Percentiles rank a stretch among this genome's conserved stretches.
phyloP scores from a whole-genome alignment of 2,329 filamentous ascomycete species.

The Cladosporium phlei region DNA sequence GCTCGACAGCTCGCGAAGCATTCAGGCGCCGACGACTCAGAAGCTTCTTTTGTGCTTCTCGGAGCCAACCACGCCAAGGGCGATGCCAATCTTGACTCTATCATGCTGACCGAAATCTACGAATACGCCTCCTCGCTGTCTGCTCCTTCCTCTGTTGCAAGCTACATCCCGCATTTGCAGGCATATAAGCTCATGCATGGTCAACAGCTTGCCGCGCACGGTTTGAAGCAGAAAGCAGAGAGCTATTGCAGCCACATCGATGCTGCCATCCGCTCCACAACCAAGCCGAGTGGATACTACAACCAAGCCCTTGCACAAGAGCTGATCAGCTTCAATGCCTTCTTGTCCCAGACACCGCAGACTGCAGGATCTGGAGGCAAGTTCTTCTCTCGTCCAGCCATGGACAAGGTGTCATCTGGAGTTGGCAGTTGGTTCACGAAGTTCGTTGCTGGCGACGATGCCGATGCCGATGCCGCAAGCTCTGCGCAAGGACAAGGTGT shows the following conservation, averaged over 20 bases:
- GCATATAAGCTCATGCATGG: slow-evolving; percentile 91
- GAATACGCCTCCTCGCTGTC: slow-evolving; percentile 79
- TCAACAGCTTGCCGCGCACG: slow-evolving; percentile 75
- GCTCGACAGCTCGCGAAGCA: slow-evolving; percentile 67
- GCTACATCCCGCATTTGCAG: slow-evolving; percentile 71
- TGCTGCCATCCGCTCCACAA: slow-evolving; percentile 70
- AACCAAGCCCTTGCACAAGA: slow-evolving; percentile 67
- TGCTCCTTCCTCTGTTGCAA: slow-evolving; percentile 37
- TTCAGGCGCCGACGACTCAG: slow-evolving; percentile 76
- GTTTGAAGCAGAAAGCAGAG: slow-evolving; percentile 74
- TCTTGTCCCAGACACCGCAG: slow-evolving; percentile 79
- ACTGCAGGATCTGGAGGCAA: slow-evolving; percentile 53
- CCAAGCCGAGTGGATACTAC: slow-evolving; percentile 81
- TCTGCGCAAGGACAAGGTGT: slow-evolving; percentile 41
- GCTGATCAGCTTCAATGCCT: slow-evolving; percentile 77
- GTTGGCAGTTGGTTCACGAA: slow-evolving; percentile 93
- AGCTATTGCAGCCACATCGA: slow-evolving; percentile 86
- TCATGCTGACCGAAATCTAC: slow-evolving; percentile 94
- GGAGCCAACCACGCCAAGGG: slow-evolving; percentile 81
- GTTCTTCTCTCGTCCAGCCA: slow-evolving; percentile 91
- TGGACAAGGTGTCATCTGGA: slow-evolving; percentile 89
- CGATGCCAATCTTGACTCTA: slow-evolving; percentile 68
- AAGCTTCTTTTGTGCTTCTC: slow-evolving; percentile 73
- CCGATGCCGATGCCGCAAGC: slow-evolving; percentile 57
- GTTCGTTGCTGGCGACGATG: slow-evolving; percentile 89